Base-by-base conservation (phyloP, 2,329 filamentous ascomycete species). In the Madurella fahalii region DNA sequence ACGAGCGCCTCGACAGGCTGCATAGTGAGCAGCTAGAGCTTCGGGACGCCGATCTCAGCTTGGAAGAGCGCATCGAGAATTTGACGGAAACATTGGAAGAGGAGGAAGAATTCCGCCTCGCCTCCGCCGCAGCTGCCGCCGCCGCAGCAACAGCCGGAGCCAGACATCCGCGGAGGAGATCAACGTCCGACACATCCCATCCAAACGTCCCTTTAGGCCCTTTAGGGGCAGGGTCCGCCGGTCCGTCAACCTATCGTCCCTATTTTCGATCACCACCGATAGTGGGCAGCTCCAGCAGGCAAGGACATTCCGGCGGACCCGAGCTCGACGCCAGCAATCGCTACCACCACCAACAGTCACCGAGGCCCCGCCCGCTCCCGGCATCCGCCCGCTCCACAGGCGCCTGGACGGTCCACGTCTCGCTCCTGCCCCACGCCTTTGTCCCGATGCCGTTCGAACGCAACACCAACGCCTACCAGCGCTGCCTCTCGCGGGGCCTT, bases 401-500 rank as follows among this genome's bases (percentile, higher is more conserved):
- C 20, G 57, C 73, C 5, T 84, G 81, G 81, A 83, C 81, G 1
- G 78, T 84, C 30, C 81, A 84, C 61, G 72, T 84, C 37, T 84
- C 81, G 2, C 73, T 84, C 12, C 71, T 84, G 39, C 81, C 81
- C 4, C 77, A 75, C 45, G 72, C 71, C 12, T 74, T 74, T 34
- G 76, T 79, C 53, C 77, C 80, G 4, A 82, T 83, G 59, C 81
- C 81, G 0, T 84, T 84, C 63, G 81, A 84, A 66, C 81, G 81
- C 63, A 80, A 83, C 60, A 83, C 81, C 13, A 78, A 74, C 40
- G 80, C 81, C 4, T 84, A 84, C 67, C 83, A 83, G 63, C 74
- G 81, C 42, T 83, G 80, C 43, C 71, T 84, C 4, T 84, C 81
- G 13, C 77, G 81, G 15, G 81, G 81, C 2, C 73, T 84, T 43